A percentile compares a stretch with the other conserved stretches of the same genome.
Conservation (phyloP, 2,329 filamentous ascomycete species). For the Aspergillus fumigatus region DNA sequence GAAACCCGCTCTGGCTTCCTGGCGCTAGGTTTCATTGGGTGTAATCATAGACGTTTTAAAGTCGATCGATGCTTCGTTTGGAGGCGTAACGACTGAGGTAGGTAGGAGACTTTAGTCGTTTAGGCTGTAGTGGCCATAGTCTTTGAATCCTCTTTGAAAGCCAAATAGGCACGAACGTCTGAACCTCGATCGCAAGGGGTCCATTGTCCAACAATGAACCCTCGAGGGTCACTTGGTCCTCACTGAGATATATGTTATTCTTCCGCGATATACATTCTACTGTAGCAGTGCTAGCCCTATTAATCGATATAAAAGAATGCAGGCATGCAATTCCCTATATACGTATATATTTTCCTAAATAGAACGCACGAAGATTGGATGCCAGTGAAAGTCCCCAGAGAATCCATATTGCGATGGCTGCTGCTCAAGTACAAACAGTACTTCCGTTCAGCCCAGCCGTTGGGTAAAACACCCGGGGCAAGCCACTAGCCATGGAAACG, state of each 20-base stretch:
- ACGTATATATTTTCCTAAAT: too few species aligned
- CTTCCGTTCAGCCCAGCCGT: conserved; percentile 5
- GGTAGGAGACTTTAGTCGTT: not conserved
- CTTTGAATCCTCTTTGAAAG: not conserved
- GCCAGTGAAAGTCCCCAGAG: too few species aligned
- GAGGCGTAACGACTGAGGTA: not conserved
- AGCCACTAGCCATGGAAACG: conserved; percentile 41
- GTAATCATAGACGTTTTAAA: too few species aligned
- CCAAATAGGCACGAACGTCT: too few species aligned
- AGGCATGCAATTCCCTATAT: not conserved
- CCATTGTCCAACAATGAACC: too few species aligned
- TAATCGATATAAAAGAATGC: not conserved
- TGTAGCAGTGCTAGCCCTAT: not conserved
- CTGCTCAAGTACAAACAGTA: conserved; percentile 7
- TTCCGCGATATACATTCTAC: not conserved
- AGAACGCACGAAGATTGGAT: too few species aligned
- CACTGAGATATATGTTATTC: not conserved
- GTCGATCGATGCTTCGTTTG: not conserved
- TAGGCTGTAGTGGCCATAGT: not conserved
- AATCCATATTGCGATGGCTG: not conserved
- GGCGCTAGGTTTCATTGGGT: too few species aligned
- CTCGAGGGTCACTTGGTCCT: too few species aligned
- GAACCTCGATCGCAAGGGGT: too few species aligned
- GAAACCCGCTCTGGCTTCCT: not conserved
- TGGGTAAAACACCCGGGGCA: conserved; percentile 39